A percentile compares a stretch with the other conserved stretches of the same genome.
phyloP scores from a whole-genome alignment of 371 early-diverging fungal species.

The Syncephalis plumigaleata region DNA sequence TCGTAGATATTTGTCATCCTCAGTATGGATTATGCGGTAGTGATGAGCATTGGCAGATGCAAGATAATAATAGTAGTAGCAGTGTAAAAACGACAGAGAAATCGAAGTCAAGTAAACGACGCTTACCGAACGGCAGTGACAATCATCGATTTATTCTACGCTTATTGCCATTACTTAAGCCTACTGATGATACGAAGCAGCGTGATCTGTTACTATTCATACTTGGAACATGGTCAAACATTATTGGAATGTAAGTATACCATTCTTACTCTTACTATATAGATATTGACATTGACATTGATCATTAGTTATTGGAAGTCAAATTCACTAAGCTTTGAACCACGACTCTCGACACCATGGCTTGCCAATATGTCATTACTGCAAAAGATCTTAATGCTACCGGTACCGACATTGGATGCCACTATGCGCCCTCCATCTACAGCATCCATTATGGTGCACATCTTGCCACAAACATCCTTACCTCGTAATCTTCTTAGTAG shows the following conservation, averaged over 20 bases:
- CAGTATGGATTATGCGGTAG: neutral
- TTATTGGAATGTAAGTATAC: neutral
- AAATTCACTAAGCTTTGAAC: conserved; percentile 47
- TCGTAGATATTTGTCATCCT: neutral
- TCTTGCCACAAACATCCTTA: conserved; percentile 36
- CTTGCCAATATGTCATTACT: conserved; percentile 54
- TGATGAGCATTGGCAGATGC: neutral
- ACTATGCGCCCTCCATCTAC: conserved; percentile 25
- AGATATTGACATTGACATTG: no score
- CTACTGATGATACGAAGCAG: neutral
- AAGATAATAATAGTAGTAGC: neutral
- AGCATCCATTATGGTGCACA: conserved; percentile 37
- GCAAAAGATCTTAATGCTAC: conserved; percentile 44
- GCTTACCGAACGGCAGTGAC: neutral
- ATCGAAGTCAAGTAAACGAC: neutral
- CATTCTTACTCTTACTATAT: no score
- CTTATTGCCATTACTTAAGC: neutral
- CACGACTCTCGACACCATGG: conserved; percentile 56
- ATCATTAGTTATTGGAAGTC: conserved; percentile 27
- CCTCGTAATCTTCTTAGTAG: conserved; percentile 33
- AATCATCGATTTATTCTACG: neutral
- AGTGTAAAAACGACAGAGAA: neutral
- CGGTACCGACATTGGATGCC: conserved; percentile 29
- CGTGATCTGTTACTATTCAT: neutral
- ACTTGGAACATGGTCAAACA: neutral